Conservation (phyloP, 768 basidiomycete genomes). For the Glaciozyma antarctica region DNA sequence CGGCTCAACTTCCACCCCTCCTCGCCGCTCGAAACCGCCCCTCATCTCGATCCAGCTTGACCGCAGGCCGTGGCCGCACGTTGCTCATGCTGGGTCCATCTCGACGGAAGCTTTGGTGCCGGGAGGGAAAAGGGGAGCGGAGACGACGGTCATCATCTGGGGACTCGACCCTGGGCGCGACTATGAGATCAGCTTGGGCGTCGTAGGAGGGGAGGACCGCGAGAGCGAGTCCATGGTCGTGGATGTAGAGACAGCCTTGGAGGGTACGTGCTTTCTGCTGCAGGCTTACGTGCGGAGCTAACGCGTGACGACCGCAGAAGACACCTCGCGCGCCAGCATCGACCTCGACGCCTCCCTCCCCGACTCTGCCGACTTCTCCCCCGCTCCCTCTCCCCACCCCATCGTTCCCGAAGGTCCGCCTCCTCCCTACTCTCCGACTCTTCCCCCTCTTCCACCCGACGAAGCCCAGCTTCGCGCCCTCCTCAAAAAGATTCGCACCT, state of each 20-base stretch:
- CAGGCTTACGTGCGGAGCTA: neutral
- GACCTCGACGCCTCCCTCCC: neutral
- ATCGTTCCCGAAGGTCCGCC: slow-evolving; percentile 8
- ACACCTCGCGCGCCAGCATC: neutral
- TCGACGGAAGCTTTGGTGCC: neutral
- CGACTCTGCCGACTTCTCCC: neutral
- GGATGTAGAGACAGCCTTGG: slow-evolving; percentile 8
- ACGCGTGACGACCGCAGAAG: neutral
- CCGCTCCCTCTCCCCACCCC: neutral
- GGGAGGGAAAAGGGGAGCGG: neutral
- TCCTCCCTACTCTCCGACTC: slow-evolving; percentile 12
- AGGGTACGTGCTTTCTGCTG: neutral
- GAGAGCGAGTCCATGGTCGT: neutral
- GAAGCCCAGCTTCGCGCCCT: slow-evolving; percentile 12
- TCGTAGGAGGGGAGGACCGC: slow-evolving; percentile 6
- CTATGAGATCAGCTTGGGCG: slow-evolving; percentile 28
- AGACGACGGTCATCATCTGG: slow-evolving; percentile 30
- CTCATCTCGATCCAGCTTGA: slow-evolving; percentile 29
- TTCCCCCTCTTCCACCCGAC: neutral
- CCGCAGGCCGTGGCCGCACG: slow-evolving; percentile 27
- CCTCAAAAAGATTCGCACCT: slow-evolving; percentile 17
- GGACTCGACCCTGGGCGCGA: slow-evolving; percentile 22
- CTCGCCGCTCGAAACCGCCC: slow-evolving; percentile 1
- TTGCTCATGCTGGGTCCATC: slow-evolving; percentile 23
- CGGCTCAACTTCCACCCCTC: neutral